Evolutionary conservation across 768 basidiomycete species (phyloP).

Genomic region (Hypholoma fasciculare): DNA sequence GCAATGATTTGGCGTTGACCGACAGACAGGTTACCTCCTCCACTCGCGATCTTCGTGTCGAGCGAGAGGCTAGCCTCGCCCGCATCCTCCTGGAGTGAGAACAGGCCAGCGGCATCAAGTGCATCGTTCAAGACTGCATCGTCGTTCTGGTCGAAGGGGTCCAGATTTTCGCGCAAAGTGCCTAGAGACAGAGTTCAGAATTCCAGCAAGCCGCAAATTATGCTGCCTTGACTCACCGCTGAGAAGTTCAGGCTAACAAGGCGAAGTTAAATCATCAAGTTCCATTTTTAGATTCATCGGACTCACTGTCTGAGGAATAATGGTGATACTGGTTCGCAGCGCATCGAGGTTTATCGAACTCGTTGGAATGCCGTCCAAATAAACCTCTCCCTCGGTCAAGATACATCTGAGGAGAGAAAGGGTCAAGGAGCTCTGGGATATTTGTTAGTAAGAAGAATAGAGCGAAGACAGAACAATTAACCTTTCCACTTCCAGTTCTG

Average conservation of each 20-base stretch:
- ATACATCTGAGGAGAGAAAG: constrained; percentile 54
- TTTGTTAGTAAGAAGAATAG: no score
- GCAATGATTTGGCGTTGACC: constrained; percentile 75
- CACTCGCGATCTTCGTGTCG: constrained; percentile 47
- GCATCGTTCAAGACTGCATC: constrained; percentile 43
- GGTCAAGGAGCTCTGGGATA: constrained; percentile 30
- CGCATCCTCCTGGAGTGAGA: constrained; percentile 38
- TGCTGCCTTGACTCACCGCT: constrained; percentile 29
- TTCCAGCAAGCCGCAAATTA: no score
- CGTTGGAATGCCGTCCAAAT: constrained; percentile 51
- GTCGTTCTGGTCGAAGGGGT: constrained; percentile 59
- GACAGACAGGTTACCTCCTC: constrained; percentile 71
- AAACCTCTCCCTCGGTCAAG: constrained; percentile 48
- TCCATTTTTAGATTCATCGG: neutral
- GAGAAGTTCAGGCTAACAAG: constrained; percentile 42
- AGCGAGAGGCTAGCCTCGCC: constrained; percentile 47
- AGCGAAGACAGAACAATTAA: neutral
- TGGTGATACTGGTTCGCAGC: constrained; percentile 54
- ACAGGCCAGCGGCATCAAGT: constrained; percentile 38
- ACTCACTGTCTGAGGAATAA: constrained; percentile 47
- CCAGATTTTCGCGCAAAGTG: constrained; percentile 61
- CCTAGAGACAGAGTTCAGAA: constrained; percentile 27
- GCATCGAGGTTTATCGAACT: constrained; percentile 50
- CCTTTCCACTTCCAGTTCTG: constrained; percentile 27
- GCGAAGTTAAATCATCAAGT: neutral